A percentile compares a stretch with the other conserved stretches of the same genome.
Conservation (phyloP, 345 rosid genomes). For the Bruguiera parviflora region DNA sequence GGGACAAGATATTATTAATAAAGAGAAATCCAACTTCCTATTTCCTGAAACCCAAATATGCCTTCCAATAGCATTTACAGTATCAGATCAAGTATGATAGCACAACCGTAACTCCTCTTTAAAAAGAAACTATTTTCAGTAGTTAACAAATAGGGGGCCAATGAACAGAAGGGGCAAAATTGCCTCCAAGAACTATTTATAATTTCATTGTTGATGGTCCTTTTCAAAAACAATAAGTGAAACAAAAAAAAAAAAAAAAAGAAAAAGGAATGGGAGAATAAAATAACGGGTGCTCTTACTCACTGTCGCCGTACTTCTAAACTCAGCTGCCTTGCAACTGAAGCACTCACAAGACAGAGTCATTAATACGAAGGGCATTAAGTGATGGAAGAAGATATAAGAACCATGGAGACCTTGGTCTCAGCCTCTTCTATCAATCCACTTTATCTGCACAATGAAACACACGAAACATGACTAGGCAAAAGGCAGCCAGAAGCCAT, state of each 20-base stretch:
- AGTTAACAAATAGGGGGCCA: slow-evolving; percentile 4
- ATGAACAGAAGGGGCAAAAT: slow-evolving; percentile 26
- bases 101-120: slow-evolving; percentile 15
- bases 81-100: slow-evolving; percentile 26
- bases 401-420: slow-evolving; percentile 4
- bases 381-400: slow-evolving; percentile 13
- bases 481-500: too few relatives aligned
- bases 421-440: slow-evolving; percentile 12
- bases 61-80: slow-evolving; percentile 23
- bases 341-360: slow-evolving; percentile 14
- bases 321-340: slow-evolving; percentile 29
- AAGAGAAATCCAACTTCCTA: neutral
- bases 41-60: slow-evolving; percentile 11
- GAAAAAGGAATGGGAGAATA: neutral
- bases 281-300: slow-evolving; percentile 27
- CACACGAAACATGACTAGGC: neutral
- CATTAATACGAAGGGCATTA: slow-evolving; percentile 15
- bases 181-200: slow-evolving; percentile 35
- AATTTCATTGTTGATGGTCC: slow-evolving; percentile 26
- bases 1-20: neutral
- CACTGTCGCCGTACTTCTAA: slow-evolving; percentile 40
- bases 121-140: neutral
- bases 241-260: slow-evolving; percentile 2
- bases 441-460: slow-evolving; percentile 26
- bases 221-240: slow-evolving; percentile 2